Conservation (phyloP, 2,329 filamentous ascomycete species). For the Aspergillus luchuensis region DNA sequence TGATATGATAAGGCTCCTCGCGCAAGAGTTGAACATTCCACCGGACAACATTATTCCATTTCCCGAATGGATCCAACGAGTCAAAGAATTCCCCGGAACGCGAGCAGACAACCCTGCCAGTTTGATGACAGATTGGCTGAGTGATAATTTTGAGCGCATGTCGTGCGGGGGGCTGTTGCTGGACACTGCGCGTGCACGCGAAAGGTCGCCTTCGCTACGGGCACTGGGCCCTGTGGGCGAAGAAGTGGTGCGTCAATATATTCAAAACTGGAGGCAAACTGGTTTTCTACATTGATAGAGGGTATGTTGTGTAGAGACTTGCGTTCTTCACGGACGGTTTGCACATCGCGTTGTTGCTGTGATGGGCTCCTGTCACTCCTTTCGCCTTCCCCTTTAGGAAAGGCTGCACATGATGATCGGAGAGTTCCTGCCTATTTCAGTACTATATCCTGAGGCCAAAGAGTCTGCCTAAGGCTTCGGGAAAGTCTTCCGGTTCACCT, state of each 20-base stretch:
- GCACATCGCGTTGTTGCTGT: no score
- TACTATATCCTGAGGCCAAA: no score
- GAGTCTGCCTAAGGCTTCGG: no score
- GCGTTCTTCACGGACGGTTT: no score
- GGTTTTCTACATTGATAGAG: not conserved
- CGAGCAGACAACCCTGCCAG: slow-evolving; percentile 34
- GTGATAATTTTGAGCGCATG: slow-evolving; percentile 45
- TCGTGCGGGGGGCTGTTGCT: slow-evolving; percentile 49
- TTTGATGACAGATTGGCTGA: slow-evolving; percentile 35
- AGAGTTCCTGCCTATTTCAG: no score
- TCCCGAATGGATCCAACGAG: slow-evolving; percentile 44
- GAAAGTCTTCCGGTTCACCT: no score
- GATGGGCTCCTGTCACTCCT: no score
- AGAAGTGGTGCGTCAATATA: slow-evolving; percentile 14
- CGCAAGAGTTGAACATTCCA: slow-evolving; percentile 36
- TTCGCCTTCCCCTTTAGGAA: no score
- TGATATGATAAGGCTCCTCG: slow-evolving; percentile 39
- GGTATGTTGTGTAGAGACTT: no score
- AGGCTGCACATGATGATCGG: no score
- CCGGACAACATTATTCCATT: slow-evolving; percentile 40
- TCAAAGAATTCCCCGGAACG: slow-evolving; percentile 27
- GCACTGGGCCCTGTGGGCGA: slow-evolving; percentile 10
- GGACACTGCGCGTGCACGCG: slow-evolving; percentile 35
- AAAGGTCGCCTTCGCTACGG: slow-evolving; percentile 37
- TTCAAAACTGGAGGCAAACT: slow-evolving; percentile 14